Base-by-base conservation (phyloP, 1,284 basidiomycete species). In the Leccinum subrobustum region DNA sequence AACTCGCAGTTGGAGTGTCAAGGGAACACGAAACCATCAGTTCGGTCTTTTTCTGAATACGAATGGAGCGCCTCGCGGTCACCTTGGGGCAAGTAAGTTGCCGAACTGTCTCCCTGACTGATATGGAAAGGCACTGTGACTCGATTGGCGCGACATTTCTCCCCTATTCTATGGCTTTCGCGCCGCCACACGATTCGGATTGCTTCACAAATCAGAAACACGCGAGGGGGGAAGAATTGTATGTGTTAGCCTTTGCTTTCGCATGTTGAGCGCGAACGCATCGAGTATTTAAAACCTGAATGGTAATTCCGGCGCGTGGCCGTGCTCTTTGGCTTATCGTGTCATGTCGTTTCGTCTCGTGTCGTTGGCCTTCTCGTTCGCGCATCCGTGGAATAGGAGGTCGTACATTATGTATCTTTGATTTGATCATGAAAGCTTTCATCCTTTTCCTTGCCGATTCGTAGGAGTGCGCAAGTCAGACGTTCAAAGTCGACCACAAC, bases 91-190 rank as follows among this genome's bases (percentile, higher is more conserved):
- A 35, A 35, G 37, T n/a, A 99, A 98, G 87, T 42, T 18, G n/a
- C 9, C 9, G 3, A 9, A 11, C 5, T 42, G n/a, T 42, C 8
- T 18, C 8, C 39, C 39, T 18, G 39, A 18, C 4, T n/a, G 5
- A 9, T 42, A 42, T 42, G 92, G 93, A 97, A 76, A 96, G 95
- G 75, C 94, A 96, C 86, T 93, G 95, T 0, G 95, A 98, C 91
- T 97, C 56, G 95, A 97, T 98, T 99, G 96, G 96, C 86, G 94
- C 42, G 96, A 99, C 70, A 96, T 99, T 64, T 20, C n/a, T 35
- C 33, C 93, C 95, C 0, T 98, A 89, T 78, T 99, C 96, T 74
- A 16, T 39, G 37, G 37, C 37, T 39, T 79, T 99, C 4, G 95
- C 95, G 0, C 78, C 98, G 3, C 81, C 99, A 0, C 99, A 94